These are phyloP conservation scores for Erodium maritimum DNA, from an alignment of 345 rosid species.

Conservation along the genomic window DNA sequence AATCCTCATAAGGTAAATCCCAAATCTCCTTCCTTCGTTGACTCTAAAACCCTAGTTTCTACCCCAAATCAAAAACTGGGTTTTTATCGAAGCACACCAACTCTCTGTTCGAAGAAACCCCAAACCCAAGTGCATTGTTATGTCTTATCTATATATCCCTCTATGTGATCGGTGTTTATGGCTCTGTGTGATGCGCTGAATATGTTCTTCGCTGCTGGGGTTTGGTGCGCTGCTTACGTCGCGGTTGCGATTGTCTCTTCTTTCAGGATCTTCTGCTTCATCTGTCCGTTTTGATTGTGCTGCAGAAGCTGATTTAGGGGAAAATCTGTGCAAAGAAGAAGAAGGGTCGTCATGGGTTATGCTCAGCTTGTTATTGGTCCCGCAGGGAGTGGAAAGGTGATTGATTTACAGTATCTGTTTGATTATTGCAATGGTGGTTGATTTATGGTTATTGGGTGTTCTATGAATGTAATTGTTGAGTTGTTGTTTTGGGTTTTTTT, in stretches of 20 bases:
- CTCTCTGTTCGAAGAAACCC: neutral
- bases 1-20: neutral
- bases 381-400: conserved; percentile 87
- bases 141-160: too few relatives aligned
- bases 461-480: neutral
- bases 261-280: conserved; percentile 37
- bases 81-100: neutral
- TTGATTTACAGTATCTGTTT: neutral
- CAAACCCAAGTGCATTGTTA: neutral
- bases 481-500: neutral
- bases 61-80: neutral
- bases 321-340: neutral
- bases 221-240: conserved; percentile 81
- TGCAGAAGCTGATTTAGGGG: neutral
- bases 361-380: conserved; percentile 80
- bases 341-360: conserved; percentile 45
- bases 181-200: conserved; percentile 37
- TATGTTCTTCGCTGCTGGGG: conserved; percentile 46
- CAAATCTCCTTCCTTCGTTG: neutral
- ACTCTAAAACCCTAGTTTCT: neutral
- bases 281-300: conserved; percentile 26
- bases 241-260: conserved; percentile 56
- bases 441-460: neutral
- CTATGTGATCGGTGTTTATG: conserved; percentile 34
- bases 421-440: neutral